Conservation (phyloP, 371 early-diverging fungal species). For the Phascolomyces articulosus region DNA sequence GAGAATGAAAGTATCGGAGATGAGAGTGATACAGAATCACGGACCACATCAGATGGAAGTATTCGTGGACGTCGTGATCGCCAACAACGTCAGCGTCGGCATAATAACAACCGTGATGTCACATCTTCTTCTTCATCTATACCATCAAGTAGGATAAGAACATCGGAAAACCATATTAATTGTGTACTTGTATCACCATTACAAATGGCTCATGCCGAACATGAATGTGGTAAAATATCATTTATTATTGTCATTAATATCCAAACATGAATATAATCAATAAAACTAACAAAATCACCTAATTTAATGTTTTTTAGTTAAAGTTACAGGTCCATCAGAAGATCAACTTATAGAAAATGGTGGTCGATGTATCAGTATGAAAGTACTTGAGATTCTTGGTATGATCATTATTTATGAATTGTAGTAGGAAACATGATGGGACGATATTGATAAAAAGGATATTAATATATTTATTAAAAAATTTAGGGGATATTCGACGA, state of each 20-base stretch:
- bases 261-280: background rate
- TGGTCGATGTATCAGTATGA: slow-evolving; percentile 72
- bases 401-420: background rate
- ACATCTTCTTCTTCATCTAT: background rate
- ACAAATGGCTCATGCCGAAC: slow-evolving; percentile 74
- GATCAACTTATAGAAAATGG: slow-evolving; percentile 81
- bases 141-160: slow-evolving; percentile 12
- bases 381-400: slow-evolving; percentile 69
- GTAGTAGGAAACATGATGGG: background rate
- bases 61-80: background rate
- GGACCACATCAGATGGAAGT: slow-evolving; percentile 25
- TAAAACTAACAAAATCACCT: slow-evolving; percentile 4
- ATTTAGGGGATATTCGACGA: slow-evolving; percentile 58
- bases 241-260: slow-evolving; percentile 4
- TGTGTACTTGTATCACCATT: slow-evolving; percentile 59
- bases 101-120: background rate
- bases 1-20: slow-evolving; percentile 24
- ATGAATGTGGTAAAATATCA: slow-evolving; percentile 46
- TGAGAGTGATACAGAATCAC: slow-evolving; percentile 43
- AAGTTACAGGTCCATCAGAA: slow-evolving; percentile 65
- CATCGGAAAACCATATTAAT: slow-evolving; percentile 30
- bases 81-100: too few species aligned
- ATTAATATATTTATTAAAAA: too few species aligned
- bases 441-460: background rate
- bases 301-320: slow-evolving; percentile 5